Percentiles rank a stretch among this genome's conserved stretches.
Evolutionary conservation across 371 early-diverging fungal species (phyloP).

Genomic region (Apophysomyces variabilis): DNA sequence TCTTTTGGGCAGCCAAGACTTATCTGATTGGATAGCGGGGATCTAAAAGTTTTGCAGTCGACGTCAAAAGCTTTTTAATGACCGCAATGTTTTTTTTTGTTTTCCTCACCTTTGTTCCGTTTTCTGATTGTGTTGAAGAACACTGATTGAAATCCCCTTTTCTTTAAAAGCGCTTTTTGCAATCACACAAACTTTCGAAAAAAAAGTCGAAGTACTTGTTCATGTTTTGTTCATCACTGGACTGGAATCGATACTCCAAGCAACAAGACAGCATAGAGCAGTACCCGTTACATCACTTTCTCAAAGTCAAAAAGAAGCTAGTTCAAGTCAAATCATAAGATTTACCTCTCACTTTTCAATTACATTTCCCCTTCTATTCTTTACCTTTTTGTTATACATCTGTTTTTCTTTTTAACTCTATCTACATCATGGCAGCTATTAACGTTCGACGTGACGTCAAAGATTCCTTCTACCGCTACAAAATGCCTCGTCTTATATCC

Average conservation of each 20-base stretch:
- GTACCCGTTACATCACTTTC: constrained; percentile 42
- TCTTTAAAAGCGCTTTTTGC: constrained; percentile 2
- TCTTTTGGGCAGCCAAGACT: too few relatives aligned
- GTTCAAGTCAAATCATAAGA: constrained; percentile 27
- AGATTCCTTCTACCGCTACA: constrained; percentile 99
- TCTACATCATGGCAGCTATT: constrained; percentile 73
- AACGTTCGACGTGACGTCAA: constrained; percentile 88
- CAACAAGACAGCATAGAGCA: constrained; percentile 52
- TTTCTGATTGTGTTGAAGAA: not conserved
- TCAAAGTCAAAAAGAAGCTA: constrained; percentile 53
- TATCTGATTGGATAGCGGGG: too few relatives aligned
- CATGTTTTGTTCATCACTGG: constrained; percentile 53
- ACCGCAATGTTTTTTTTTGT: not conserved
- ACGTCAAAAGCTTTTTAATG: too few relatives aligned
- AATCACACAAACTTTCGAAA: constrained; percentile 2
- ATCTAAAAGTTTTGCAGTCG: too few relatives aligned
- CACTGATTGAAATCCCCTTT: constrained; percentile 3
- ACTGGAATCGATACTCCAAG: constrained; percentile 46
- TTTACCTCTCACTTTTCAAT: constrained; percentile 14
- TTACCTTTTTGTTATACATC: constrained; percentile 15
- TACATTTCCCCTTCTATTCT: constrained; percentile 5
- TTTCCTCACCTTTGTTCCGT: not conserved
- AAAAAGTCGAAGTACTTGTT: constrained; percentile 38
- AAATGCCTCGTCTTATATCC: constrained; percentile 95
- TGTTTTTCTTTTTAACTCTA: constrained; percentile 15